Percentiles rank a stretch among this genome's conserved stretches.
These are phyloP conservation scores for Fusarium denticulatum DNA, from an alignment of 2,329 filamentous ascomycete genomes.

Conservation along the genomic window DNA sequence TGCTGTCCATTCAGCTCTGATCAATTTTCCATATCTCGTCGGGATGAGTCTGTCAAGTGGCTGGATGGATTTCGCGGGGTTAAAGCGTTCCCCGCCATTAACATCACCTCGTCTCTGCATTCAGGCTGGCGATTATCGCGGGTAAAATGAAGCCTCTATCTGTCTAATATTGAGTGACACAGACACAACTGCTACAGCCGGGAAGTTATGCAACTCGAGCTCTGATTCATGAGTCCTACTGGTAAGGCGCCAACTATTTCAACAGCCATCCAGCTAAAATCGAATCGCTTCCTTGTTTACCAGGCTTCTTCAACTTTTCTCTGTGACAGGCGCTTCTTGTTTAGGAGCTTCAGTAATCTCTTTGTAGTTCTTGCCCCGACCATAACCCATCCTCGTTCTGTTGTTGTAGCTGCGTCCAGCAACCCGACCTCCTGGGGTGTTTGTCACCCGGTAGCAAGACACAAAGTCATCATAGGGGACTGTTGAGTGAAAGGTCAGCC, in stretches of 20 bases:
- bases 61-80: slow-evolving; percentile 14
- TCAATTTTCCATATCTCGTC: background rate
- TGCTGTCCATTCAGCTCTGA: slow-evolving; percentile 19
- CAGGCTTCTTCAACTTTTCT: background rate
- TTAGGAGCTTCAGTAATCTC: background rate
- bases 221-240: background rate
- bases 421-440: slow-evolving; percentile 62
- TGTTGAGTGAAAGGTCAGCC: slow-evolving; percentile 46
- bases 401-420: slow-evolving; percentile 50
- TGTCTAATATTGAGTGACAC: background rate
- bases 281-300: background rate
- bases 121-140: slow-evolving; percentile 15
- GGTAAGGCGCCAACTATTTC: background rate
- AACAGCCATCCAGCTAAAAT: background rate
- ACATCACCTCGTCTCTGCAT: background rate
- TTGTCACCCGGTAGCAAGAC: slow-evolving; percentile 79
- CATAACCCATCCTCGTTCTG: background rate
- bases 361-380: background rate
- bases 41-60: slow-evolving; percentile 5
- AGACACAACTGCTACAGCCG: background rate
- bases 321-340: background rate
- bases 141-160: background rate
- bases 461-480: slow-evolving; percentile 84
- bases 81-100: slow-evolving; percentile 9
- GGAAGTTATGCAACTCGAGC: background rate